Conservation (phyloP, 768 basidiomycete genomes). For the Leccinum subtestaceum region DNA sequence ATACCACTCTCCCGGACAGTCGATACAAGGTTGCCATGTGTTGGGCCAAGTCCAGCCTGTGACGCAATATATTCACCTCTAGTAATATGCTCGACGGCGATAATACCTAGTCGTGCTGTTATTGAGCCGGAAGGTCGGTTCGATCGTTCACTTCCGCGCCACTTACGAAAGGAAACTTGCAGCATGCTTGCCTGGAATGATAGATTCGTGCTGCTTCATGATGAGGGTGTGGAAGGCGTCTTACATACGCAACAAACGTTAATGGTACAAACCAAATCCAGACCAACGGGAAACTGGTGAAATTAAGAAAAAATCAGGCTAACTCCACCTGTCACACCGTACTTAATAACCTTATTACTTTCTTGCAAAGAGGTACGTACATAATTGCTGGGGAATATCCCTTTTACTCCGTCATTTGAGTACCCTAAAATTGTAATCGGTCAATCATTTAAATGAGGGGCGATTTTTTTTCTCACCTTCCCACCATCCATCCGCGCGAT, state of each 20-base stretch:
- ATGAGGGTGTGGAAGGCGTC: slow-evolving; percentile 18
- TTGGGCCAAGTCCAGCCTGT: slow-evolving; percentile 18
- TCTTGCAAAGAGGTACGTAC: slow-evolving; percentile 44
- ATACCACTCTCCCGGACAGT: background rate
- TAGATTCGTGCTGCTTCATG: slow-evolving; percentile 16
- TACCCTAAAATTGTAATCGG: slow-evolving; percentile 47
- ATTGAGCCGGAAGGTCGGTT: slow-evolving; percentile 19
- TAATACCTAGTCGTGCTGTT: slow-evolving; percentile 11
- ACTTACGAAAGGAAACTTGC: slow-evolving; percentile 29
- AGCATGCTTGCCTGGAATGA: slow-evolving; percentile 19
- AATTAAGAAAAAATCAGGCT: slow-evolving; percentile 28
- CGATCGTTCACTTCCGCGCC: slow-evolving; percentile 30
- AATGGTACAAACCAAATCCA: slow-evolving; percentile 10
- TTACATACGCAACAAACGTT: slow-evolving; percentile 26
- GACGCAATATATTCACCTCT: slow-evolving; percentile 27
- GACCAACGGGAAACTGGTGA: slow-evolving; percentile 4
- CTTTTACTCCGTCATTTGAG: slow-evolving; percentile 57
- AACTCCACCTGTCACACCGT: slow-evolving; percentile 46
- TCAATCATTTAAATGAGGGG: slow-evolving; percentile 23
- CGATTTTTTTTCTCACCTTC: slow-evolving; percentile 53
- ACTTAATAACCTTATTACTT: slow-evolving; percentile 22
- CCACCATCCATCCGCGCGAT: slow-evolving; percentile 82
- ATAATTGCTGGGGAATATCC: slow-evolving; percentile 88
- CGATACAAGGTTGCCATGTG: slow-evolving; percentile 1
- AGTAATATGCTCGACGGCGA: slow-evolving; percentile 16